Evolutionary conservation across 495 filamentous ascomycete genomes (phyloP).

Genomic region (Diplogelasinospora grovesii): DNA sequence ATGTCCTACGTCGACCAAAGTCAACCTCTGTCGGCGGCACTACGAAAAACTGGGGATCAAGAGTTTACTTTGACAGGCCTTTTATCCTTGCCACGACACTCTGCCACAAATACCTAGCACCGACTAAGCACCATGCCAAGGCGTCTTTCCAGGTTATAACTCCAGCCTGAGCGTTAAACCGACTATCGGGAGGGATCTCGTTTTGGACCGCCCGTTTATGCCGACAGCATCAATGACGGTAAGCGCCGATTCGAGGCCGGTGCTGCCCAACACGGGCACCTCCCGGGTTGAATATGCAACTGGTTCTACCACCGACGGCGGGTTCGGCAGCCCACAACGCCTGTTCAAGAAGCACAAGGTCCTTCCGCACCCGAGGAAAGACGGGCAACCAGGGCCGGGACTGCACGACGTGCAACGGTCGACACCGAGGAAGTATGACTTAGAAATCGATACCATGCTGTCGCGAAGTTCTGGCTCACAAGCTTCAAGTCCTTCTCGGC

Average conservation of each 20-base stretch:
- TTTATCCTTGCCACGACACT: no score
- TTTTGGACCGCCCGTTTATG: conserved; percentile 4
- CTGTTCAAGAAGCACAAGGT: conserved; percentile 51
- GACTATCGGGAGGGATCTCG: neutral
- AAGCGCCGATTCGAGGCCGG: conserved; percentile 11
- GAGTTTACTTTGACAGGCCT: no score
- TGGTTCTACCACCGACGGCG: conserved; percentile 9
- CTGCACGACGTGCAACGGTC: conserved; percentile 12
- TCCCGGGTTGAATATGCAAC: conserved; percentile 17
- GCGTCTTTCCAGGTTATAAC: neutral
- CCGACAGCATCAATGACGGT: conserved; percentile 14
- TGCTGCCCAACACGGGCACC: conserved; percentile 17
- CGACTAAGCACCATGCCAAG: conserved; percentile 18
- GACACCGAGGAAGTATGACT: conserved; percentile 9
- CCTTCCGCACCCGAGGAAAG: conserved; percentile 43
- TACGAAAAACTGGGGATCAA: no score
- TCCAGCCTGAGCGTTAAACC: conserved; percentile 5
- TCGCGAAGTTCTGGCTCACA: conserved; percentile 20
- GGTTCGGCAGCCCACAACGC: conserved; percentile 21
- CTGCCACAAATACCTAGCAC: no score
- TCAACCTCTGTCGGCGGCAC: conserved; percentile 3
- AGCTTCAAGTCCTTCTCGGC: conserved; percentile 11
- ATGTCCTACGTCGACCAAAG: conserved; percentile 11
- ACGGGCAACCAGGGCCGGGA: conserved; percentile 4
- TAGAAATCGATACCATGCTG: conserved; percentile 13